Evolutionary conservation across 768 basidiomycete genomes (phyloP).

Genomic region (Russula sp.): DNA sequence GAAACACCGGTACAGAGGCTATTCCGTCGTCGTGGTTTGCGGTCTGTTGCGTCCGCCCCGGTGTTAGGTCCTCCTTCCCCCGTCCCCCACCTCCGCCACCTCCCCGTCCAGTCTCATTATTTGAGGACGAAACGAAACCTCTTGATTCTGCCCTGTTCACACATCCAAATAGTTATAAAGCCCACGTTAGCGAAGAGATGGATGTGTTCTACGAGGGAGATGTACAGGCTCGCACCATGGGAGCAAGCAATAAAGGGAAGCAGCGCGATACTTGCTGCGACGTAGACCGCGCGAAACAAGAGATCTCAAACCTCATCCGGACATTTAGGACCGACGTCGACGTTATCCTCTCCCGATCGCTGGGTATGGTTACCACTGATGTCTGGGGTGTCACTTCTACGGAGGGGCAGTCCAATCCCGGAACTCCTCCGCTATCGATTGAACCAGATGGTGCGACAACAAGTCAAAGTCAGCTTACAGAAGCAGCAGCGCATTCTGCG

Average conservation of each 20-base stretch:
- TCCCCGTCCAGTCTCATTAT: slow-evolving; percentile 18
- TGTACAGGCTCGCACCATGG: not conserved
- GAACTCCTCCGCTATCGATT: not conserved
- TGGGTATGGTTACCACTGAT: slow-evolving; percentile 29
- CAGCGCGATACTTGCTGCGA: slow-evolving; percentile 37
- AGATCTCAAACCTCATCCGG: slow-evolving; percentile 42
- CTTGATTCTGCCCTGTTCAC: not conserved
- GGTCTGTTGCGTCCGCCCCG: slow-evolving; percentile 18
- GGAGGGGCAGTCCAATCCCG: not conserved
- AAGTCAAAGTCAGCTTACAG: not conserved
- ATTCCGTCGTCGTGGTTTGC: slow-evolving; percentile 15
- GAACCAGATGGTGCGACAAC: not conserved
- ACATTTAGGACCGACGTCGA: slow-evolving; percentile 54
- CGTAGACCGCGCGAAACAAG: slow-evolving; percentile 41
- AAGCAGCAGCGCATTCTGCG: not conserved
- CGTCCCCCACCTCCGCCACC: slow-evolving; percentile 25
- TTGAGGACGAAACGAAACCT: not conserved
- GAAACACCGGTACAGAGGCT: slow-evolving; percentile 16
- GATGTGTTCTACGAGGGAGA: not conserved
- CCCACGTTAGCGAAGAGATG: slow-evolving; percentile 3
- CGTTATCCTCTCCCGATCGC: slow-evolving; percentile 35
- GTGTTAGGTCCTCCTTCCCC: slow-evolving; percentile 16
- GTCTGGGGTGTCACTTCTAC: slow-evolving; percentile 7
- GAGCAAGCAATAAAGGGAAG: slow-evolving; percentile 2
- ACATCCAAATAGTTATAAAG: not conserved